Percentiles rank a stretch among this genome's conserved stretches.
phyloP scores from a whole-genome alignment of 108 stramenopile species.

The Skeletonema menzelii region DNA sequence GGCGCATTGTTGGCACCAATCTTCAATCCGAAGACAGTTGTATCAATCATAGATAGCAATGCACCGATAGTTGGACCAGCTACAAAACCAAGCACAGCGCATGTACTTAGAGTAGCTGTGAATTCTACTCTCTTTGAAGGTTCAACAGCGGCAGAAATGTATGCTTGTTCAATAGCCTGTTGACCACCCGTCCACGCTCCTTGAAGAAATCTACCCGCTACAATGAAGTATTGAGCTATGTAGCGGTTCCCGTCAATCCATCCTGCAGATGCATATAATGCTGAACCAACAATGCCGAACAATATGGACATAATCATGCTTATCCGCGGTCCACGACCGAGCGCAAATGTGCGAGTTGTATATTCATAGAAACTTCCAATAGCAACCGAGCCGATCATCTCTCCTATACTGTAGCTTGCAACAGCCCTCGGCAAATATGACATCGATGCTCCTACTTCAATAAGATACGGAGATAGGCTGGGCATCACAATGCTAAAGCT shows the following conservation, averaged over 20 bases:
- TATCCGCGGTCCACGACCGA: constrained; percentile 29
- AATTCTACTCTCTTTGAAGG: constrained; percentile 29
- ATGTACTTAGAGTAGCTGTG: constrained; percentile 37
- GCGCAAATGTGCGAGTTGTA: constrained; percentile 13
- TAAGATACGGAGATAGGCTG: constrained; percentile 32
- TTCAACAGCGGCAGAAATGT: constrained; percentile 35
- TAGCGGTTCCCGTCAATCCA: constrained; percentile 17
- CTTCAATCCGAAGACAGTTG: constrained; percentile 14
- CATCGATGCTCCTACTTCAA: constrained; percentile 31
- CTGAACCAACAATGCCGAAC: constrained; percentile 31
- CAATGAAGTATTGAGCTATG: constrained; percentile 14
- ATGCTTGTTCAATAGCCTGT: constrained; percentile 47
- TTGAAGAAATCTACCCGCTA: constrained; percentile 25
- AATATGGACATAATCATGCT: constrained; percentile 17
- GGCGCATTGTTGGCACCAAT: constrained; percentile 46
- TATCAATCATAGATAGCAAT: constrained; percentile 32
- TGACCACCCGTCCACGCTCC: constrained; percentile 53
- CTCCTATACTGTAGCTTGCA: constrained; percentile 35
- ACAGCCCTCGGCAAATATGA: constrained; percentile 43
- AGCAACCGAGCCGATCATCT: constrained; percentile 40
- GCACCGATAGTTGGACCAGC: constrained; percentile 46
- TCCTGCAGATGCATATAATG: constrained; percentile 26
- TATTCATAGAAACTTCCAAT: constrained; percentile 41
- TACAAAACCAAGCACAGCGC: constrained; percentile 45
- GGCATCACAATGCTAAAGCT: constrained; percentile 48